Base-by-base conservation (phyloP, 208 protist species). In the Trypanosoma platydactyli region DNA sequence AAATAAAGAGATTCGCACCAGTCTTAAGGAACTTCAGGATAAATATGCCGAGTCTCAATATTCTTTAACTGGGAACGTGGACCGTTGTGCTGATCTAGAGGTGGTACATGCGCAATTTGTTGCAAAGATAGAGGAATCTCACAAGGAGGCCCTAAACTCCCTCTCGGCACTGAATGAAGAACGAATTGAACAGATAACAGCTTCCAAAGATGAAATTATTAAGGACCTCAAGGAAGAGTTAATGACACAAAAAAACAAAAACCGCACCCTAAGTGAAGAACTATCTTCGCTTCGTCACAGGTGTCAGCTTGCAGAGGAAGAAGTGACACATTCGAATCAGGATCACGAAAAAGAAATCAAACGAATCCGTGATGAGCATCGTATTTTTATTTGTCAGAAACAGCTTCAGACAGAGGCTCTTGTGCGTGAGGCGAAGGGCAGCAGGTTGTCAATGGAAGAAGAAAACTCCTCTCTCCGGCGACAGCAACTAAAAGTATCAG, bases 351-450 rank as follows among this genome's bases (percentile, higher is more conserved):
- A 86, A 54, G 79, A 91, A 62, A 13, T 92, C 24, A 82, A 75
- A 45, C 80, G 81, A 27, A 45, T 86, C 58, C 20, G 61, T 1
- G 84, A 95, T 67, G 83, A 95, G 64, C 83, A 95, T 70, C 84
- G 78, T 30, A 69, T 95, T 33, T 80, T 74, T 1, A 45, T 93
- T 33, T 83, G 73, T 51, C 86, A 90, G 66, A 79, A 78, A 57
- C 71, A 93, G 56, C 68, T 91, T 40, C 75, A 89, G 64, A 65
- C 89, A 41, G 86, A 92, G 42, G 53, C 77, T 15, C 77, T 83
- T 12, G 59, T 95, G 18, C 77, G 83, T 6, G 89, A 92, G 67
- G 80, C 86, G 2, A 80, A 78, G 22, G 84, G 83, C 9, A 81
- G 81, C 38, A 72, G 75, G 55, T 44, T 77, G 15, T 80, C 73